Percentiles rank a stretch among this genome's conserved stretches.
Conservation (phyloP, 2,329 filamentous ascomycete genomes). For the Hypocreales sp. region DNA sequence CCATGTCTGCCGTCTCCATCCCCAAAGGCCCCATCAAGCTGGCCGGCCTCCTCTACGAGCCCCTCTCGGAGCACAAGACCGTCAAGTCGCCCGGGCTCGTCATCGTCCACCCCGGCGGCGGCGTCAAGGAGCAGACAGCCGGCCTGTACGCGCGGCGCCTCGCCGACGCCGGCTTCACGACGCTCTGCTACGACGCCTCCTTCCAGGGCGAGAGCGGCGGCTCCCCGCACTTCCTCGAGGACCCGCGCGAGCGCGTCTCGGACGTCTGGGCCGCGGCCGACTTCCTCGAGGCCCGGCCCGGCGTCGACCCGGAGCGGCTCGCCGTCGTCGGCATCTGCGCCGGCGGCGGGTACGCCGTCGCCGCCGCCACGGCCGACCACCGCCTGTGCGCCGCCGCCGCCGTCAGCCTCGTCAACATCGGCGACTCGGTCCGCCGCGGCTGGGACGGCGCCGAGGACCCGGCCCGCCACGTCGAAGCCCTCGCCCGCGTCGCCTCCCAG, state of each 20-base stretch:
- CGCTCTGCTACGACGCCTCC: slow-evolving; percentile 14
- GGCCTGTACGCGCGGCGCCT: neutral
- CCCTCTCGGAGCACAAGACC: neutral
- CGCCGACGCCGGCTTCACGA: neutral
- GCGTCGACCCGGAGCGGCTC: slow-evolving; percentile 16
- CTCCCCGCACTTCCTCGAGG: slow-evolving; percentile 16
- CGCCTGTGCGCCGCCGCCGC: slow-evolving; percentile 20
- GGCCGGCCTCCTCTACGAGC: neutral
- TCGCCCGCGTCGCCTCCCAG: slow-evolving; percentile 3
- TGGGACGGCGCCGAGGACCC: neutral
- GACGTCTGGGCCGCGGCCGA: slow-evolving; percentile 17
- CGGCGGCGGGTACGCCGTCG: slow-evolving; percentile 17
- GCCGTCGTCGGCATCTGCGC: slow-evolving; percentile 22
- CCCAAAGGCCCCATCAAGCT: neutral
- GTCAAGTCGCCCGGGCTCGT: neutral
- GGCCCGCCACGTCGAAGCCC: slow-evolving; percentile 1
- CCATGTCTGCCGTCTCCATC: neutral
- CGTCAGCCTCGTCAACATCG: slow-evolving; percentile 12
- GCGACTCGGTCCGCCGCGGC: slow-evolving; percentile 9
- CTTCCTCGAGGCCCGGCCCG: slow-evolving; percentile 11
- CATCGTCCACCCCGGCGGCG: neutral
- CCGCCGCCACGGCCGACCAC: slow-evolving; percentile 17
- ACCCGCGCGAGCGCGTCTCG: slow-evolving; percentile 17
- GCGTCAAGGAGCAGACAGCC: neutral
- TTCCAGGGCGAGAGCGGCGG: slow-evolving; percentile 19